A percentile compares a stretch with the other conserved stretches of the same genome.
phyloP scores from a whole-genome alignment of 257 asterid genomes.

The Dorcoceras hygrometricum region DNA sequence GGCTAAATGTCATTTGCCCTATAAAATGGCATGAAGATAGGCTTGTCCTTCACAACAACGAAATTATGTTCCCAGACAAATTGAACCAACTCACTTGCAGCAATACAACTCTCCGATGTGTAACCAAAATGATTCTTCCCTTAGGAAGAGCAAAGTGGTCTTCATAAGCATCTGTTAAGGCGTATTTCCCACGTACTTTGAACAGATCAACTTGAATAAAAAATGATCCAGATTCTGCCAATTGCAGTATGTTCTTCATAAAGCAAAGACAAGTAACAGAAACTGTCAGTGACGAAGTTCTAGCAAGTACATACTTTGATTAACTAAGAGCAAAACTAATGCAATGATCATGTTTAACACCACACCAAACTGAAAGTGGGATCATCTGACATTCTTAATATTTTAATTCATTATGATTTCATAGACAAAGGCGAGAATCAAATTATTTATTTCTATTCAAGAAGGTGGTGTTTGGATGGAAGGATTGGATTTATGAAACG shows the following conservation, averaged over 20 bases:
- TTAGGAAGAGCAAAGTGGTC: conserved; percentile 86
- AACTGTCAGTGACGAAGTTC: neutral
- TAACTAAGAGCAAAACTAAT: conserved; percentile 5
- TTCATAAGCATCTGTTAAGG: conserved; percentile 93
- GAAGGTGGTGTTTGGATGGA: too few relatives aligned
- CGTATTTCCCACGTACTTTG: conserved; percentile 95
- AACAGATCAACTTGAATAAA: conserved; percentile 87
- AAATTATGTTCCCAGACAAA: conserved; percentile 9
- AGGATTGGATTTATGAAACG: neutral
- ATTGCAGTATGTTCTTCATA: conserved; percentile 74
- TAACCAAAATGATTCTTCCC: conserved; percentile 71
- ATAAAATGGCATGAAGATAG: conserved; percentile 11
- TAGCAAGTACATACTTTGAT: conserved; percentile 3
- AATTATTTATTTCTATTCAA: too few relatives aligned
- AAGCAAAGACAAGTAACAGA: conserved; percentile 19
- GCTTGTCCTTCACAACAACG: conserved; percentile 12
- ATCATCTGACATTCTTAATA: neutral
- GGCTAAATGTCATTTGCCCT: too few relatives aligned
- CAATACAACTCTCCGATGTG: conserved; percentile 83
- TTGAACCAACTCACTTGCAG: conserved; percentile 61
- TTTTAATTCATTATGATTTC: too few relatives aligned
- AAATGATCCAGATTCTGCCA: conserved; percentile 94
- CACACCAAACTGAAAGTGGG: neutral
- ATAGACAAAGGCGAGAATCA: too few relatives aligned
- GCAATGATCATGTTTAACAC: neutral